Percentiles rank a stretch among this genome's conserved stretches.
phyloP scores from a whole-genome alignment of 169 alveolate genomes.

The Babesia caballi region DNA sequence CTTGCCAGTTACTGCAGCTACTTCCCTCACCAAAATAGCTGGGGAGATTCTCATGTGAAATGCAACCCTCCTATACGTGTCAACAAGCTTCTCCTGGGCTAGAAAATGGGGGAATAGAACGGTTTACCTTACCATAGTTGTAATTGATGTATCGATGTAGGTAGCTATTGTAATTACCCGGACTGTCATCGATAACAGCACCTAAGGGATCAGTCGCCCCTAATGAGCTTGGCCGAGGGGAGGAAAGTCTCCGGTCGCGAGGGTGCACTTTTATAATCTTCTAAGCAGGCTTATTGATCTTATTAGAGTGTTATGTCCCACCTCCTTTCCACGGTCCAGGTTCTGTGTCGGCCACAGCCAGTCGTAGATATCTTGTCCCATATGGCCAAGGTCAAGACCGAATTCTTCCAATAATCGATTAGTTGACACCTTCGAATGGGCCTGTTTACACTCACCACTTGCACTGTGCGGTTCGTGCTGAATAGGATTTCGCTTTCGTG shows the following conservation, averaged over 20 bases:
- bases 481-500: background rate
- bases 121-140: constrained; percentile 45
- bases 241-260: too few relatives aligned
- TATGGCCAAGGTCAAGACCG: constrained; percentile 49
- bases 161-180: constrained; percentile 5
- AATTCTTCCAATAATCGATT: constrained; percentile 33
- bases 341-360: constrained; percentile 60
- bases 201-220: background rate
- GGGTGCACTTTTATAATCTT: too few relatives aligned
- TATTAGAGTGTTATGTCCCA: background rate
- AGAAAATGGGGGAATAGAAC: background rate
- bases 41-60: constrained; percentile 62
- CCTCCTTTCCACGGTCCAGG: constrained; percentile 2
- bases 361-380: constrained; percentile 52
- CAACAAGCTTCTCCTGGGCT: constrained; percentile 53
- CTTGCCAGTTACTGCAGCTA: constrained; percentile 59
- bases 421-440: background rate
- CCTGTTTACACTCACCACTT: background rate
- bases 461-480: background rate
- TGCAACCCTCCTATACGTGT: constrained; percentile 54
- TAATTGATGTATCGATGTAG: constrained; percentile 41
- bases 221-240: background rate
- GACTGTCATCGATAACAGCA: too few relatives aligned
- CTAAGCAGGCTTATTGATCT: background rate
- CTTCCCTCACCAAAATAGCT: constrained; percentile 45